Evolutionary conservation across 495 filamentous ascomycete genomes (phyloP), one percentile per base, ranked within the genome.

Genomic region (Penicillium canariense): DNA sequence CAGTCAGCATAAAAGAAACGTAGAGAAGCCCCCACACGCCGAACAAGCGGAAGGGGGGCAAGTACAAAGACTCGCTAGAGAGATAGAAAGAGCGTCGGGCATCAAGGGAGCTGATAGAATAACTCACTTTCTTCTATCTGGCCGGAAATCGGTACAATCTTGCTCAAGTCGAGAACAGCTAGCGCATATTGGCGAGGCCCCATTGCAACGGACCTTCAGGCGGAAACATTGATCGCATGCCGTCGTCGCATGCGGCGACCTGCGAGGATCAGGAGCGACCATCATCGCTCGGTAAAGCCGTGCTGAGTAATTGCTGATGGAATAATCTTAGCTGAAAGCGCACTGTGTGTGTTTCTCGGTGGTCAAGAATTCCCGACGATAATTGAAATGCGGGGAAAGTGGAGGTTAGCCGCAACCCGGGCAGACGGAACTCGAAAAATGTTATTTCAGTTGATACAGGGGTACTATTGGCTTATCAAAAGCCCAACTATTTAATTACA

Each of bases 151-250:
- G 5, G 50, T 53, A 32, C 50, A 53, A 31, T 25, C 25, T 20
- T 31, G 25, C 39, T 53, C 31, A 11, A 53, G 50, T 7, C 42
- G 27, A 32, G 18, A 18, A 25, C 50, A 53, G 26, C 42, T 53
- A 27, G 50, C 50, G 15, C 50, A 53, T 4, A 18, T 25, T 11
- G 50, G 50, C 6, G 38, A 53, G 12, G 39, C 39, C 14, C 36
- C 50, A 32, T 53, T 38, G 26, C 50, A 53, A 3, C 50, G 50
- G 18, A 53, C 50, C 28, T 53, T 53, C 8, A 53, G 39, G 15
- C 50, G 38, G 23, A 53, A 53, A 20, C 50, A 53, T 11, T 53
- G 35, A 18, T 53, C 50, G 27, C 50, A 53, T 7, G 50, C 50
- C 38, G 23, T 45, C 22, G 28, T 22, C 20, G 26, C 23, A 44